Conservation (phyloP, 2,329 filamentous ascomycete genomes). For the Talaromyces sp. region DNA sequence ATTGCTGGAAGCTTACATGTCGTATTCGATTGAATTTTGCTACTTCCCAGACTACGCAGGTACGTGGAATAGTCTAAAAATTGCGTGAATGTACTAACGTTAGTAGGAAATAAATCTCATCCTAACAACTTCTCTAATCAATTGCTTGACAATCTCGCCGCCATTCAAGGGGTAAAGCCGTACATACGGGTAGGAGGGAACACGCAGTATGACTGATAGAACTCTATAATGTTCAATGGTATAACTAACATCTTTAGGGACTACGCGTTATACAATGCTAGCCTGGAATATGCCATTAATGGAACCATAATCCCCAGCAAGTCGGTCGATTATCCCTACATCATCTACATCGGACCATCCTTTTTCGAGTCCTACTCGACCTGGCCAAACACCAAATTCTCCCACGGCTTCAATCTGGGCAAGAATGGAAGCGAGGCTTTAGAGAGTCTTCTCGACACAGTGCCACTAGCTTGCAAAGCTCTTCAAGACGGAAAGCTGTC, state of each 20-base stretch:
- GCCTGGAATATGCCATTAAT: slow-evolving; percentile 2
- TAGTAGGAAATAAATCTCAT: slow-evolving; percentile 6
- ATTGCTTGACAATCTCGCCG: slow-evolving; percentile 6
- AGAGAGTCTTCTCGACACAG: slow-evolving; percentile 1
- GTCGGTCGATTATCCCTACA: slow-evolving; percentile 6
- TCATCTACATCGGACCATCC: slow-evolving; percentile 8
- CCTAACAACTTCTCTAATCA: slow-evolving; percentile 9
- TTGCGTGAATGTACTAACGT: too few relatives aligned
- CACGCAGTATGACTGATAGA: slow-evolving; percentile 5
- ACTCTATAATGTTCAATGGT: background rate
- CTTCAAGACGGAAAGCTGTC: slow-evolving; percentile 1
- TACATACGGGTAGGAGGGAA: slow-evolving; percentile 12
- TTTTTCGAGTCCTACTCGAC: slow-evolving; percentile 12
- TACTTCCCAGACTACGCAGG: slow-evolving; percentile 8
- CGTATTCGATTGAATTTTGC: slow-evolving; percentile 7
- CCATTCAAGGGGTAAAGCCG: slow-evolving; percentile 6
- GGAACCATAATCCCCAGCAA: slow-evolving; percentile 3
- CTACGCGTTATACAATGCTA: slow-evolving; percentile 8
- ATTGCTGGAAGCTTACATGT: slow-evolving; percentile 3
- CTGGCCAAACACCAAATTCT: slow-evolving; percentile 9
- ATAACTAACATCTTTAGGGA: background rate
- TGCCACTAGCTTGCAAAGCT: slow-evolving; percentile 7
- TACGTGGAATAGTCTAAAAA: background rate
- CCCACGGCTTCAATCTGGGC: slow-evolving; percentile 10
- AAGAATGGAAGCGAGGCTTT: background rate